Conservation (phyloP, 345 rosid genomes). For the Combretum micranthum region DNA sequence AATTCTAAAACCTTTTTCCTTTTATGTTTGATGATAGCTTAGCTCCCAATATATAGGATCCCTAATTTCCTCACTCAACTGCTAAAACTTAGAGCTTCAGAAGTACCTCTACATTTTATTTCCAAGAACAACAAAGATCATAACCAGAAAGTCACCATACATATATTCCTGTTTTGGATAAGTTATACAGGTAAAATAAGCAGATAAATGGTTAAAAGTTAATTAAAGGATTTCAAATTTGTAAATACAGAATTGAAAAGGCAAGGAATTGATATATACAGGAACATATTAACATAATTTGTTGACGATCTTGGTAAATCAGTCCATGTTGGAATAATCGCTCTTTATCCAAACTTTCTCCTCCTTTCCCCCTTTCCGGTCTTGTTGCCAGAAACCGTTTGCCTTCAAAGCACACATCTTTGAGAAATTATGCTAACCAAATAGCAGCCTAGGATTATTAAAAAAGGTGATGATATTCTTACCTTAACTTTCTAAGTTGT, state of each 20-base stretch:
- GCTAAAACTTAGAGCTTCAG: too few species aligned
- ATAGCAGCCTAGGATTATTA: neutral
- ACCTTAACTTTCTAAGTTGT: conserved; percentile 25
- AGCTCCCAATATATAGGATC: too few species aligned
- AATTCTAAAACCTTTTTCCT: too few species aligned
- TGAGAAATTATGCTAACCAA: neutral
- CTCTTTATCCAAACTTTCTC: conserved; percentile 6
- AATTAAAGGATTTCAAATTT: neutral
- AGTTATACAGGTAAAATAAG: neutral
- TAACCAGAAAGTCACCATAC: too few species aligned
- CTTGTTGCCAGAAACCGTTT: conserved; percentile 13
- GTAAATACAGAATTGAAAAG: neutral
- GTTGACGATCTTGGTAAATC: neutral
- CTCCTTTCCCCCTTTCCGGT: conserved; percentile 10
- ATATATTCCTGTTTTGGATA: too few species aligned
- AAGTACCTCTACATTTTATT: too few species aligned
- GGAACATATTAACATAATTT: neutral
- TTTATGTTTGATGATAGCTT: too few species aligned
- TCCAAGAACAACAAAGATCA: too few species aligned
- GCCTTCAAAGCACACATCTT: conserved; percentile 10
- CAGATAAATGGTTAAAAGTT: neutral
- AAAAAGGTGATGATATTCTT: neutral
- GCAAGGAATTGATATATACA: neutral
- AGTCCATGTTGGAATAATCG: neutral
- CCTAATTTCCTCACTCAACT: too few species aligned